A percentile compares a stretch with the other conserved stretches of the same genome.
phyloP scores from a whole-genome alignment of 768 basidiomycete species.

The Lentinula boryana region DNA sequence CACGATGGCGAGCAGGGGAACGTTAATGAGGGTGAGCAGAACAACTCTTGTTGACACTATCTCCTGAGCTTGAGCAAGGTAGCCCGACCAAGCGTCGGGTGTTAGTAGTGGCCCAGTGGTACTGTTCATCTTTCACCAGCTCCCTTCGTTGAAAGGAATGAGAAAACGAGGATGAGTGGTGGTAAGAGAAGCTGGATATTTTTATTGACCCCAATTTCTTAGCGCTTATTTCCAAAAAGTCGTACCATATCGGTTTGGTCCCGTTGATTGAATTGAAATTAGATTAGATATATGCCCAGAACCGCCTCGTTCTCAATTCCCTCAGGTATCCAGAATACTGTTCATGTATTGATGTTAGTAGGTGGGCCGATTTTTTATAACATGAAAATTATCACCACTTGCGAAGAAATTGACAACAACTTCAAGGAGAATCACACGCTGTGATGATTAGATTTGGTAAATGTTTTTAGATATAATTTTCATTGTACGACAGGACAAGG shows the following conservation, averaged over 20 bases:
- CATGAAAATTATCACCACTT: no score
- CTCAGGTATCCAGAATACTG: no score
- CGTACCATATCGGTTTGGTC: slow-evolving; percentile 15
- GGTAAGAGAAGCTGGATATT: not conserved
- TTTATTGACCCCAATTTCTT: not conserved
- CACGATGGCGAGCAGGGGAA: slow-evolving; percentile 61
- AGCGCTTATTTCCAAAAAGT: slow-evolving; percentile 19
- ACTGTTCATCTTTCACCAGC: slow-evolving; percentile 20
- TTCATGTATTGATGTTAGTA: no score
- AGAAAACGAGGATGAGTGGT: not conserved
- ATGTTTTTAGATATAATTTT: no score
- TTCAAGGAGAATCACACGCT: no score
- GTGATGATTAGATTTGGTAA: no score
- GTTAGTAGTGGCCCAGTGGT: not conserved
- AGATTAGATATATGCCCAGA: not conserved
- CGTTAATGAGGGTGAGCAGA: slow-evolving; percentile 51
- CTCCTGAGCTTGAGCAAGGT: slow-evolving; percentile 34
- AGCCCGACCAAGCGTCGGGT: slow-evolving; percentile 37
- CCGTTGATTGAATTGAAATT: not conserved
- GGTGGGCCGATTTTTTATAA: no score
- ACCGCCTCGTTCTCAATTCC: not conserved
- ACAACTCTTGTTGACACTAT: slow-evolving; percentile 28
- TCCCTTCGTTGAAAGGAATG: slow-evolving; percentile 5
- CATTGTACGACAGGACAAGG: no score
- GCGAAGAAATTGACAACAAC: no score